Evolutionary conservation across 352 stramenopile genomes (phyloP).

Genomic region (Aphanomyces astaci): DNA sequence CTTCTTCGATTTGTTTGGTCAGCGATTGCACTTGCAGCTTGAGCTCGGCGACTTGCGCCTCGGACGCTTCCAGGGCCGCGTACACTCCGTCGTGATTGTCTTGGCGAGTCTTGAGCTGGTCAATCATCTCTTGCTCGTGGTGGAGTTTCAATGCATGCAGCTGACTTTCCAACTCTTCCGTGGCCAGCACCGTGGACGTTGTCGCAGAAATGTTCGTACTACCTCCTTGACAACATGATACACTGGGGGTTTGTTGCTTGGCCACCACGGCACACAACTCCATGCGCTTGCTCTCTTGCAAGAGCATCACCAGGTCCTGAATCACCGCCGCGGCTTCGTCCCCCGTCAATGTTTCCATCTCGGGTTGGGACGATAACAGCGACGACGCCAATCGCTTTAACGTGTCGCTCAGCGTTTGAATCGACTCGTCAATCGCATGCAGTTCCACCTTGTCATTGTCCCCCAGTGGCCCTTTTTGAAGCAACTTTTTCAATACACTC

Average conservation of each 20-base stretch:
- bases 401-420: slow-evolving; percentile 9
- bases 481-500: not conserved
- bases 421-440: not conserved
- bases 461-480: not conserved
- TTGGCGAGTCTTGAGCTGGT: slow-evolving; percentile 32
- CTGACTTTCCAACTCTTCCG: slow-evolving; percentile 13
- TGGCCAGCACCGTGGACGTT: not conserved
- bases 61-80: slow-evolving; percentile 4
- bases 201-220: too few relatives aligned
- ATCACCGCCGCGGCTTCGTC: slow-evolving; percentile 8
- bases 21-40: slow-evolving; percentile 29
- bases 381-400: not conserved
- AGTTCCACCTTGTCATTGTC: slow-evolving; percentile 2
- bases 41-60: slow-evolving; percentile 3
- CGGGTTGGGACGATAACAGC: not conserved
- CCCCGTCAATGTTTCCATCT: not conserved
- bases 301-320: slow-evolving; percentile 1
- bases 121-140: slow-evolving; percentile 33
- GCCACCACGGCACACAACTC: not conserved
- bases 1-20: slow-evolving; percentile 33
- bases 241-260: too few relatives aligned
- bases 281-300: slow-evolving; percentile 20
- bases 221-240: too few relatives aligned
- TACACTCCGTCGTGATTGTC: slow-evolving; percentile 18
- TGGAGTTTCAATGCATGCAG: slow-evolving; percentile 21